Evolutionary conservation across 805 yeast species (phyloP).

Genomic region (Candida insectorum): DNA sequence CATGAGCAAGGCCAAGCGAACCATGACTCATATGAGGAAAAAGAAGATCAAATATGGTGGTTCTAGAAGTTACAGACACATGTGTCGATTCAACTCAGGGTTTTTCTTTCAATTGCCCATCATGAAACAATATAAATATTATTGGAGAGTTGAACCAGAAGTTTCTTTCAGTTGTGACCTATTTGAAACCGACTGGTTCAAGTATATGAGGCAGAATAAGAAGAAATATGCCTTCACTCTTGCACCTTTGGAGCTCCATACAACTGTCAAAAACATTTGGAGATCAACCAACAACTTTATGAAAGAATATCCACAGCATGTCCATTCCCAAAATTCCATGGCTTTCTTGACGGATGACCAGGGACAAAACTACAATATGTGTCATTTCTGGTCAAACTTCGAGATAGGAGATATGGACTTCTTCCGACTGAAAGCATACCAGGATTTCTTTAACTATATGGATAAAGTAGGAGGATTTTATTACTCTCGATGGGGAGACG

Average conservation of each 20-base stretch:
- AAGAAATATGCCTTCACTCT: conserved; percentile 89
- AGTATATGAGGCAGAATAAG: conserved; percentile 66
- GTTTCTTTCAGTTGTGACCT: conserved; percentile 73
- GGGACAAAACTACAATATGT: conserved; percentile 69
- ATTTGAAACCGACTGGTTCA: conserved; percentile 83
- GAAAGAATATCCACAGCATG: conserved; percentile 53
- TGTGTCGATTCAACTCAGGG: conserved; percentile 93
- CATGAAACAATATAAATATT: conserved; percentile 74
- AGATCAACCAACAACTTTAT: conserved; percentile 66
- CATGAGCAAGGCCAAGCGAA: conserved; percentile 60
- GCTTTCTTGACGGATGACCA: conserved; percentile 66
- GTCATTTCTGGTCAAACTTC: conserved; percentile 92
- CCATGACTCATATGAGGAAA: conserved; percentile 55
- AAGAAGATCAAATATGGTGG: conserved; percentile 69
- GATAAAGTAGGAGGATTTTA: conserved; percentile 85
- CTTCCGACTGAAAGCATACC: conserved; percentile 71
- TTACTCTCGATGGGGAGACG: conserved; percentile 94
- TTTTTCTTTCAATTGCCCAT: conserved; percentile 78
- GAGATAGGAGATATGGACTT: conserved; percentile 73
- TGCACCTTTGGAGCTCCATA: conserved; percentile 73
- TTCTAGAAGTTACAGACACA: conserved; percentile 76
- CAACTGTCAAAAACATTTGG: conserved; percentile 87
- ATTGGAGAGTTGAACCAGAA: conserved; percentile 95
- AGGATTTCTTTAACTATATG: conserved; percentile 64
- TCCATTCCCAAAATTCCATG: conserved; percentile 62